Evolutionary conservation across 768 basidiomycete genomes (phyloP).

Genomic region (Peribolospora baueri): DNA sequence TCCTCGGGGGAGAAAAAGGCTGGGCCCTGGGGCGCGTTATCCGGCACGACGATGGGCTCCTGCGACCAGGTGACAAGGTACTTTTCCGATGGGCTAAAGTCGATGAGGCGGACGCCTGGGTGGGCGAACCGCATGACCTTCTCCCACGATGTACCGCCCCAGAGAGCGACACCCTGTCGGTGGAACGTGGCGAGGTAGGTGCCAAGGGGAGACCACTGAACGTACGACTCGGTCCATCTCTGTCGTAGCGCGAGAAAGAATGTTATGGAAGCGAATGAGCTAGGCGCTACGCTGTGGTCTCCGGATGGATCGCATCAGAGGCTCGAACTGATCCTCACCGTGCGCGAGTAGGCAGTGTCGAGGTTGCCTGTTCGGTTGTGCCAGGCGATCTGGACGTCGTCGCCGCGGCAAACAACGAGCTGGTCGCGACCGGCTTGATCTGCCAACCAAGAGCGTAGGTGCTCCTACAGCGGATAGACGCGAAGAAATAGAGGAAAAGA

Average conservation of each 20-base stretch:
- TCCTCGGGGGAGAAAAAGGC: constrained; percentile 56
- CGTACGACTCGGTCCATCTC: constrained; percentile 94
- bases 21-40: constrained; percentile 31
- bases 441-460: constrained; percentile 80
- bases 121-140: constrained; percentile 78
- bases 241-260: constrained; percentile 14
- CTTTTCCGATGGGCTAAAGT: constrained; percentile 90
- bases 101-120: constrained; percentile 78
- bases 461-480: constrained; percentile 38
- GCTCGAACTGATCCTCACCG: constrained; percentile 27
- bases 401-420: constrained; percentile 76
- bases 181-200: constrained; percentile 88
- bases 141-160: constrained; percentile 82
- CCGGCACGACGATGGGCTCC: constrained; percentile 53
- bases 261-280: too few species aligned
- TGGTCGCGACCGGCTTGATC: constrained; percentile 86
- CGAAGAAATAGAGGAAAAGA: background rate
- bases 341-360: constrained; percentile 48
- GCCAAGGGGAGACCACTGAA: constrained; percentile 87
- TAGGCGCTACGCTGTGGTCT: constrained; percentile 1
- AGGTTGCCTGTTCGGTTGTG: constrained; percentile 59
- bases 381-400: constrained; percentile 77
- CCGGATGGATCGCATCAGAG: background rate
- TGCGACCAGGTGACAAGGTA: constrained; percentile 96
- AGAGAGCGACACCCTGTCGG: constrained; percentile 79